phyloP scores from a whole-genome alignment of 345 rosid species.

The Firmiana major region DNA sequence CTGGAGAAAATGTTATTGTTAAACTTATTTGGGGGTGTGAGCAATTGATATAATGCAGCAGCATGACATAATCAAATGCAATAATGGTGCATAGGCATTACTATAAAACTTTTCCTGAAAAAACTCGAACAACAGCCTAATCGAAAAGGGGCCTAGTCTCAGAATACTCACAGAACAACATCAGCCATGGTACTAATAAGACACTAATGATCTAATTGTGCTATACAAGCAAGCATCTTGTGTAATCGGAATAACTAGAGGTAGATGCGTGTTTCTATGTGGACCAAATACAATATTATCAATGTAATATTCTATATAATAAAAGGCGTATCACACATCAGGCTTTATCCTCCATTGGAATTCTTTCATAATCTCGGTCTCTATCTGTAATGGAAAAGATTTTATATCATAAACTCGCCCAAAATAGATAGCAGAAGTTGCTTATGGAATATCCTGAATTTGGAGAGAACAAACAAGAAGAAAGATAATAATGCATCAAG shows the following conservation, averaged over 20 bases:
- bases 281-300: neutral
- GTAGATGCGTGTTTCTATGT: neutral
- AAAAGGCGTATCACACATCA: neutral
- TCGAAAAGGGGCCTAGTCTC: constrained; percentile 1
- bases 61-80: neutral
- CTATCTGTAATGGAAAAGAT: neutral
- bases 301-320: neutral
- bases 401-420: neutral
- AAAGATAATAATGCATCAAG: constrained; percentile 13
- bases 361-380: neutral
- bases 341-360: neutral
- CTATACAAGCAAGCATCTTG: neutral
- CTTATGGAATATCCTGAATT: neutral
- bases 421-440: neutral
- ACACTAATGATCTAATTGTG: neutral
- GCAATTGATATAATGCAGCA: neutral
- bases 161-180: neutral
- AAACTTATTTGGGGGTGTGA: neutral
- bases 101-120: neutral
- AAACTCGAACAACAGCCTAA: neutral
- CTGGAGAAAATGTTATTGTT: neutral
- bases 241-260: neutral
- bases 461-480: neutral
- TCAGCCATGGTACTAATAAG: neutral
- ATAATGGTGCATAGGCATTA: neutral